These are phyloP conservation scores for Dunaliella salina DNA, from an alignment of 163 green algal species.

Conservation along the genomic window DNA sequence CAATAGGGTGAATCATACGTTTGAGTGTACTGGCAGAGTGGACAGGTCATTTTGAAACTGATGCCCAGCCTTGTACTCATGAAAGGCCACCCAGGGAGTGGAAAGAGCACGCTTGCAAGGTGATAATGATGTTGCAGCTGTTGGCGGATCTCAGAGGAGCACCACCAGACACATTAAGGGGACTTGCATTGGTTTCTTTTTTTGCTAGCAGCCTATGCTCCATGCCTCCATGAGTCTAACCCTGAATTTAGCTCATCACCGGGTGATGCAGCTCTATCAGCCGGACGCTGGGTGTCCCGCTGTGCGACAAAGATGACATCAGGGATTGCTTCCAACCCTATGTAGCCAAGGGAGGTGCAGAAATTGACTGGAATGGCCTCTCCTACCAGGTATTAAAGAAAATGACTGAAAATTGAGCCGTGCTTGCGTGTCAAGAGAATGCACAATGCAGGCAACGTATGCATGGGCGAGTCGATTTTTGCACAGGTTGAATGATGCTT, in stretches of 20 bases:
- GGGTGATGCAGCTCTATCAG: slow-evolving; percentile 34
- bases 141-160: background rate
- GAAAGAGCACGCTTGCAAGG: slow-evolving; percentile 54
- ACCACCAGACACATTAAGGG: background rate
- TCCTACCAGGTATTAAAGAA: slow-evolving; percentile 67
- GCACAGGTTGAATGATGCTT: too few species aligned
- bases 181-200: background rate
- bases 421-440: too few species aligned
- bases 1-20: too few species aligned
- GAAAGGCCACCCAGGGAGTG: slow-evolving; percentile 59
- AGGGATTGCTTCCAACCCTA: slow-evolving; percentile 42
- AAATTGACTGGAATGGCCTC: slow-evolving; percentile 53
- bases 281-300: slow-evolving; percentile 25
- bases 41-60: background rate
- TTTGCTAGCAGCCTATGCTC: background rate
- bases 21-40: background rate
- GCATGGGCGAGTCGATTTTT: too few species aligned
- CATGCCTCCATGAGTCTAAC: background rate
- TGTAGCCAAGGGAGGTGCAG: background rate
- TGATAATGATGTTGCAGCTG: background rate
- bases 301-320: slow-evolving; percentile 73
- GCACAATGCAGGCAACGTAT: too few species aligned
- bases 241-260: too few species aligned
- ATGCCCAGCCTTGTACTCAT: slow-evolving; percentile 37
- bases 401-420: too few species aligned